A percentile compares a stretch with the other conserved stretches of the same genome.
Conservation (phyloP, 108 stramenopile species). For the Nitzschia sp. region DNA sequence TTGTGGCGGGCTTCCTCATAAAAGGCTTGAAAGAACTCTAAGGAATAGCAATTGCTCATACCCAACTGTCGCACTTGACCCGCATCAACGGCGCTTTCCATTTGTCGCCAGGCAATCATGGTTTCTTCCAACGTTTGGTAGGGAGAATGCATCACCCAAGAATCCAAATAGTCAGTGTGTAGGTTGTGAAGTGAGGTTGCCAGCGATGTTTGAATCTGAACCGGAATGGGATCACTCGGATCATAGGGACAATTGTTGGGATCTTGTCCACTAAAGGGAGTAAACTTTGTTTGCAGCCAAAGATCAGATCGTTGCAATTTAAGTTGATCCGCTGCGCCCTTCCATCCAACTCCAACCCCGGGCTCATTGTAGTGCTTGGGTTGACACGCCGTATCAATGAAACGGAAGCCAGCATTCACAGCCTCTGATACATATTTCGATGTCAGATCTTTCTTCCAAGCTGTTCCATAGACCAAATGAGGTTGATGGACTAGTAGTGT, state of each 20-base stretch:
- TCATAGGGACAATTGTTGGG: slow-evolving; percentile 82
- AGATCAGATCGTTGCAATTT: slow-evolving; percentile 56
- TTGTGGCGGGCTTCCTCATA: slow-evolving; percentile 70
- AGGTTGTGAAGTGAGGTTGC: slow-evolving; percentile 67
- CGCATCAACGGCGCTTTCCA: slow-evolving; percentile 68
- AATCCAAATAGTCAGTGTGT: slow-evolving; percentile 79
- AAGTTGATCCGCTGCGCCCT: slow-evolving; percentile 41
- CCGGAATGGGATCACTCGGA: slow-evolving; percentile 39
- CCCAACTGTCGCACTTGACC: slow-evolving; percentile 70
- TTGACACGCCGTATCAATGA: slow-evolving; percentile 93
- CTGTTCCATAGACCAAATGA: slow-evolving; percentile 78
- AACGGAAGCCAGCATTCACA: slow-evolving; percentile 79
- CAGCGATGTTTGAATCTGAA: slow-evolving; percentile 67
- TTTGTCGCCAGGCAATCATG: slow-evolving; percentile 61
- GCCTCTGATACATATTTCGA: slow-evolving; percentile 70
- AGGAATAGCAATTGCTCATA: slow-evolving; percentile 69
- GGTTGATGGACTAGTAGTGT: slow-evolving; percentile 27
- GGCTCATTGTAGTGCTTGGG: slow-evolving; percentile 88
- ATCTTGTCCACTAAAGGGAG: slow-evolving; percentile 78
- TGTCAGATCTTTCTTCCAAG: slow-evolving; percentile 90
- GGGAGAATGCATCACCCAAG: slow-evolving; percentile 54
- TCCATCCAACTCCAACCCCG: slow-evolving; percentile 76
- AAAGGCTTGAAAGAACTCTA: slow-evolving; percentile 36
- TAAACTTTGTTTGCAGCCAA: slow-evolving; percentile 90
- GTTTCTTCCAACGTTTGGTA: slow-evolving; percentile 40